Conservation (phyloP, 1,284 basidiomycete species). For the Golubevia pallescens region DNA sequence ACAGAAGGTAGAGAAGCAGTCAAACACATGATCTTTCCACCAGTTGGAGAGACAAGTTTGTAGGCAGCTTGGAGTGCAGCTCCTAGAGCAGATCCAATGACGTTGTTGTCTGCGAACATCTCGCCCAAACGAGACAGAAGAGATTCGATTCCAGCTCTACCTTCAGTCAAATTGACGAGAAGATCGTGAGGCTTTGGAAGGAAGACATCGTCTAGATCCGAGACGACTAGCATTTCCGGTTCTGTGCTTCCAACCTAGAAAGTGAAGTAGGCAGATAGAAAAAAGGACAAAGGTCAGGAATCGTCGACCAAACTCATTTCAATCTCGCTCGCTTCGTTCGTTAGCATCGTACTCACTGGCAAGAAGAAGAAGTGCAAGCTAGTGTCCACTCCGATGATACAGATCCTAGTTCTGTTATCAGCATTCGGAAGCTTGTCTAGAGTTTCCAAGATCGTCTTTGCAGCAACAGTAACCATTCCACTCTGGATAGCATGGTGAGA, state of each 20-base stretch:
- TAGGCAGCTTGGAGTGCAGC: conserved; percentile 61
- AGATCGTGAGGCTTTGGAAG: conserved; percentile 63
- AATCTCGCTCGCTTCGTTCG: background rate
- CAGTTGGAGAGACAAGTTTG: conserved; percentile 59
- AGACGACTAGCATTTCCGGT: conserved; percentile 61
- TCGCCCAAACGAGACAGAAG: conserved; percentile 46
- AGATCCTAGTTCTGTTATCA: conserved; percentile 57
- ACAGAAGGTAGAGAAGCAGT: conserved; percentile 56
- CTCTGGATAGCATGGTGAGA: conserved; percentile 50
- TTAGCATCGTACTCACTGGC: conserved; percentile 11
- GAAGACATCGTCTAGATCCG: conserved; percentile 62
- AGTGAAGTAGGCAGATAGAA: background rate
- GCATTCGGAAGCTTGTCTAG: conserved; percentile 58
- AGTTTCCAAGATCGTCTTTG: conserved; percentile 53
- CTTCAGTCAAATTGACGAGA: conserved; percentile 60
- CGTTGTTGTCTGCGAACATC: conserved; percentile 55
- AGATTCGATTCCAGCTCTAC: conserved; percentile 48
- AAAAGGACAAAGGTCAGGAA: background rate
- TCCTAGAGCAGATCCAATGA: conserved; percentile 55
- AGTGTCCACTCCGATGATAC: conserved; percentile 58
- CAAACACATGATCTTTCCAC: conserved; percentile 61
- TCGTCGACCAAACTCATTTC: background rate
- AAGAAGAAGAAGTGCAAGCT: conserved; percentile 63
- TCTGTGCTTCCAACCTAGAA: conserved; percentile 40
- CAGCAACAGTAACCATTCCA: conserved; percentile 59